Percentiles rank a stretch among this genome's conserved stretches.
phyloP scores from a whole-genome alignment of 1,139 yeast species.

The Yamadazyma diospyri region DNA sequence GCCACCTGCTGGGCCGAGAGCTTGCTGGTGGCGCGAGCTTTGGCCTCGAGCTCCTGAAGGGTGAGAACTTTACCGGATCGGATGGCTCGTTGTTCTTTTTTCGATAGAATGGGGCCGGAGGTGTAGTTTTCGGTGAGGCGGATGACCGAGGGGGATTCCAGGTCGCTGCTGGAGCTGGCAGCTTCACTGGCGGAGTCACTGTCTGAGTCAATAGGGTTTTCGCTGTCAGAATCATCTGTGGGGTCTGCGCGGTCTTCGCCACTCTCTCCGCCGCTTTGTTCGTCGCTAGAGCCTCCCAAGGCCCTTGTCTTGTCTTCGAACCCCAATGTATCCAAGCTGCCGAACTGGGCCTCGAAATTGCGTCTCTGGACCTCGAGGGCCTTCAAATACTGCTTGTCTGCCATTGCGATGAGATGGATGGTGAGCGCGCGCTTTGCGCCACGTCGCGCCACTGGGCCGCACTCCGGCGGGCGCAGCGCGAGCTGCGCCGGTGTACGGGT shows the following conservation, averaged over 20 bases:
- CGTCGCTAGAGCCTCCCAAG: slow-evolving; percentile 5
- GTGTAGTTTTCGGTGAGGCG: slow-evolving; percentile 24
- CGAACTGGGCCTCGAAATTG: slow-evolving; percentile 70
- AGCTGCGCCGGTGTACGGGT: no score
- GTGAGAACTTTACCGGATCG: slow-evolving; percentile 44
- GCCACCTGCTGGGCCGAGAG: slow-evolving; percentile 27
- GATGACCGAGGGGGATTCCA: slow-evolving; percentile 33
- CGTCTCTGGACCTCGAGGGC: slow-evolving; percentile 55
- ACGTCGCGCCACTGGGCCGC: no score
- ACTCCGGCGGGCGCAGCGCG: no score
- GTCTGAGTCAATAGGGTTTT: slow-evolving; percentile 14
- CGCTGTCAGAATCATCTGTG: slow-evolving; percentile 21
- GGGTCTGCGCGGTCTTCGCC: slow-evolving; percentile 11
- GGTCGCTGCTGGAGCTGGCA: slow-evolving; percentile 18
- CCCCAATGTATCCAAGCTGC: slow-evolving; percentile 57
- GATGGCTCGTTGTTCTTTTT: slow-evolving; percentile 29
- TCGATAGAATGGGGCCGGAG: slow-evolving; percentile 21
- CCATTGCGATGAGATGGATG: background rate
- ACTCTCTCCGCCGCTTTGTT: slow-evolving; percentile 9
- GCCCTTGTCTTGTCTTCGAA: slow-evolving; percentile 48
- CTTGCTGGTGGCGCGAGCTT: slow-evolving; percentile 19
- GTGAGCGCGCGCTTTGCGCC: no score
- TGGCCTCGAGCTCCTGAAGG: slow-evolving; percentile 29
- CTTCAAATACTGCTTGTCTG: slow-evolving; percentile 36
- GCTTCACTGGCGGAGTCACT: slow-evolving; percentile 13